A percentile compares a stretch with the other conserved stretches of the same genome.
Evolutionary conservation across 1,284 basidiomycete species (phyloP).

Genomic region (Pseudomicrostroma phylloplanum): DNA sequence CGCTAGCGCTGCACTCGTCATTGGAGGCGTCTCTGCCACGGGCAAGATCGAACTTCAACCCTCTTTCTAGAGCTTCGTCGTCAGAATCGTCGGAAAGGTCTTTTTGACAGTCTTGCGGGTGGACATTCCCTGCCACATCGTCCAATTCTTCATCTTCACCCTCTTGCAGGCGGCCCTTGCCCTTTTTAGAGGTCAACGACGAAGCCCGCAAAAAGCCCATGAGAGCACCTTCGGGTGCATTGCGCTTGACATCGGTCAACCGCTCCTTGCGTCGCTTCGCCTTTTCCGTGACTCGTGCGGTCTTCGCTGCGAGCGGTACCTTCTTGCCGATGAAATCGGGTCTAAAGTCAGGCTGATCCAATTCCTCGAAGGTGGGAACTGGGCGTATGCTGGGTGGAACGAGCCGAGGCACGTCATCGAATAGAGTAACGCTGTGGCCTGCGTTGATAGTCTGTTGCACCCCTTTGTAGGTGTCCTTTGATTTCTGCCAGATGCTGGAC

Average conservation of each 20-base stretch:
- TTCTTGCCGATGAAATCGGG: conserved; percentile 28
- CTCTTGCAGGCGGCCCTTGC: conserved; percentile 14
- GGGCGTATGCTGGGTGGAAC: conserved; percentile 74
- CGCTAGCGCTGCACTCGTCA: too few relatives aligned
- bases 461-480: conserved; percentile 77
- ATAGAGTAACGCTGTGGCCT: conserved; percentile 81
- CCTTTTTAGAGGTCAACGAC: conserved; percentile 18
- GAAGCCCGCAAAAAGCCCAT: conserved; percentile 38
- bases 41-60: conserved; percentile 6
- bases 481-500: conserved; percentile 83
- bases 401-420: conserved; percentile 79
- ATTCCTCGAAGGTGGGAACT: conserved; percentile 68
- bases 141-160: neutral
- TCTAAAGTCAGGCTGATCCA: conserved; percentile 54
- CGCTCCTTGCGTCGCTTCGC: conserved; percentile 19
- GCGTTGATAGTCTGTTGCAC: conserved; percentile 83
- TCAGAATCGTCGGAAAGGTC: conserved; percentile 20
- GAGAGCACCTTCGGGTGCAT: conserved; percentile 33
- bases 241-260: conserved; percentile 38
- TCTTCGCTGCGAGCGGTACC: conserved; percentile 10
- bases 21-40: neutral
- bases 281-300: conserved; percentile 9
- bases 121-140: neutral
- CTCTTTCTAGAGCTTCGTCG: conserved; percentile 19
- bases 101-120: too few relatives aligned